phyloP scores from a whole-genome alignment of 73 alveolate genomes.

The Paramecium sonneborni region DNA sequence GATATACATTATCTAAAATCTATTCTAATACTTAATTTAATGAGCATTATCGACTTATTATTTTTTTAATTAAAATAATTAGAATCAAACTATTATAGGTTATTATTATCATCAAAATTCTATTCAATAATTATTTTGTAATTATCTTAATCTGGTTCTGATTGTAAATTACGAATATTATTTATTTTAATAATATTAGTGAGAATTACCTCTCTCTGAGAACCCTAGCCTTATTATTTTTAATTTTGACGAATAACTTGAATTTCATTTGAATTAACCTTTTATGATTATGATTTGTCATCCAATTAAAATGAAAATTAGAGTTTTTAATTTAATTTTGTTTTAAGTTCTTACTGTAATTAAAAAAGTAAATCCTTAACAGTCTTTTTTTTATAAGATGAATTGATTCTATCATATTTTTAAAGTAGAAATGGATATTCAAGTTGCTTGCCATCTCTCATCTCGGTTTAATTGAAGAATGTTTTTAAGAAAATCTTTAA shows the following conservation, averaged over 20 bases:
- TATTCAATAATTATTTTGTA: neutral
- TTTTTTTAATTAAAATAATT: neutral
- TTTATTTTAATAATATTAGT: neutral
- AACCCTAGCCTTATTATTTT: neutral
- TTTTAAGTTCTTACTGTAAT: neutral
- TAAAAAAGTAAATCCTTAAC: neutral
- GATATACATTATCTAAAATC: neutral
- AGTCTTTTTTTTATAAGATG: neutral
- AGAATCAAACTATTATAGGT: neutral
- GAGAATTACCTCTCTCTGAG: neutral
- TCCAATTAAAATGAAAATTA: neutral
- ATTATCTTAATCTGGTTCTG: neutral
- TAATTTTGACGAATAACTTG: neutral
- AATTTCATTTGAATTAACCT: too few species aligned
- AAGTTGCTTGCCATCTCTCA: slow-evolving; percentile 75
- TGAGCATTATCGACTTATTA: neutral
- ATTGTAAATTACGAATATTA: neutral
- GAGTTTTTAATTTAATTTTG: neutral
- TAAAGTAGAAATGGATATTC: neutral
- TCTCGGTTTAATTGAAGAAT: slow-evolving; percentile 74
- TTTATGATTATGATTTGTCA: neutral
- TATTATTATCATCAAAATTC: neutral
- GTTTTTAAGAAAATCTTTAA: slow-evolving; percentile 73
- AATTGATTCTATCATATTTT: neutral
- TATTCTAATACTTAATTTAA: neutral